Conservation (phyloP, 2,329 filamentous ascomycete genomes). For the Chaetomiaceae sp. region DNA sequence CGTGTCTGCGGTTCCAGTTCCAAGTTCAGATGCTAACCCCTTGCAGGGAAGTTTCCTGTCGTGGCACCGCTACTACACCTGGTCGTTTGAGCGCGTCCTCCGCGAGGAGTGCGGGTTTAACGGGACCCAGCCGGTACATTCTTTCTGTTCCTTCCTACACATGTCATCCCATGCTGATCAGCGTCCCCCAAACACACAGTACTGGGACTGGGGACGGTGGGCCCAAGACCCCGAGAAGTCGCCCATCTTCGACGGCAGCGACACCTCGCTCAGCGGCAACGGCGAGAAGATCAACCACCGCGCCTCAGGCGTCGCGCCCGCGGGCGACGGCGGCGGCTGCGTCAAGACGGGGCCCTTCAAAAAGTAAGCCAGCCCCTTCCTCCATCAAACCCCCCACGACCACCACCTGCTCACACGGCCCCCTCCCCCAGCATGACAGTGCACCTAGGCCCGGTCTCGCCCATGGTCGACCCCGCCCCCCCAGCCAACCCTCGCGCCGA, state of each 20-base stretch:
- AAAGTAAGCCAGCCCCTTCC: constrained; percentile 29
- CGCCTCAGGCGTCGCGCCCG: constrained; percentile 29
- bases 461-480: constrained; percentile 25
- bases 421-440: constrained; percentile 28
- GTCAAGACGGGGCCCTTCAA: constrained; percentile 45
- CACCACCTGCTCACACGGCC: constrained; percentile 5
- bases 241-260: constrained; percentile 50
- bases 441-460: constrained; percentile 32
- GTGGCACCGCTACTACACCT: constrained; percentile 39
- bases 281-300: constrained; percentile 31
- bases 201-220: constrained; percentile 48
- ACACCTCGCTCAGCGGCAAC: constrained; percentile 44
- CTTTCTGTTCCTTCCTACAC: not conserved
- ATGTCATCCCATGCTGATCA: constrained; percentile 6
- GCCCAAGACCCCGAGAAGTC: constrained; percentile 40
- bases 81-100: constrained; percentile 34
- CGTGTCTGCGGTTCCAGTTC: not conserved
- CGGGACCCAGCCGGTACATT: constrained; percentile 33
- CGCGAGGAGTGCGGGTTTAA: constrained; percentile 38
- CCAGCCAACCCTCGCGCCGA: constrained; percentile 28
- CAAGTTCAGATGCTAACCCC: not conserved
- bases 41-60: constrained; percentile 33
- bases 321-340: constrained; percentile 51
- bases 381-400: not conserved
- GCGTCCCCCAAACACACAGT: constrained; percentile 26